Base-by-base conservation (phyloP, 441 rosid species). In the Syzygium malaccense region DNA sequence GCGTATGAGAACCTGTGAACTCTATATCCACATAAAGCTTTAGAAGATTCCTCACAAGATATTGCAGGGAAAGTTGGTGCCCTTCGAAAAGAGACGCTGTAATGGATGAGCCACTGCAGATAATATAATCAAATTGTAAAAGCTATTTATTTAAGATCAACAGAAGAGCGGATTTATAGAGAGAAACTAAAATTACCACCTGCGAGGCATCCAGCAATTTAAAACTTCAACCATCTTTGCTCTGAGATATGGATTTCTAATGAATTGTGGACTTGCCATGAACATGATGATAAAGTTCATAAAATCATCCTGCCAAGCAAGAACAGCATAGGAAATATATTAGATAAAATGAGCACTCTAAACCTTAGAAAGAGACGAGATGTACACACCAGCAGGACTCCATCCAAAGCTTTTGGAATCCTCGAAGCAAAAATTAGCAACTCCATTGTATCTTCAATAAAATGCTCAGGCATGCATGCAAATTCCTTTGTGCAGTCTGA, bases 161-260 rank as follows among this genome's bases (percentile, higher is more conserved):
- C n/a, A 23, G 20, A 58, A 55, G 58, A 85, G 56, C 32, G 3
- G 51, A 85, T 56, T 20, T 41, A 28, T 55, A 85, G 49, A 33
- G 64, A 54, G 49, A 64, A 26, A 60, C 45, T 56, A 62, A 86
- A 91, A 84, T 91, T 91, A 97, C 99, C 99, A 95, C 93, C 96
- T 88, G 80, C 96, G 98, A 66, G 98, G 99, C 97, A 98, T 97
- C 99, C 99, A 98, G 93, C 98, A 96, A 88, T 98, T 96, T 94
- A 97, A 93, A 57, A 96, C 99, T 93, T 98, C 99, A 86, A 98
- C 99, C 99, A 98, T 97, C 94, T 97, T 98, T 89, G 99, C 98
- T 92, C 99, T 95, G 87, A 98, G 96, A 93, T 97, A 97, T 66
- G 99, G 99, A 84, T 97, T 97, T 92, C 96, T 95, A 85, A 98